Evolutionary conservation across 2,329 filamentous ascomycete species (phyloP).

Genomic region (Aspergillus alliaceus): DNA sequence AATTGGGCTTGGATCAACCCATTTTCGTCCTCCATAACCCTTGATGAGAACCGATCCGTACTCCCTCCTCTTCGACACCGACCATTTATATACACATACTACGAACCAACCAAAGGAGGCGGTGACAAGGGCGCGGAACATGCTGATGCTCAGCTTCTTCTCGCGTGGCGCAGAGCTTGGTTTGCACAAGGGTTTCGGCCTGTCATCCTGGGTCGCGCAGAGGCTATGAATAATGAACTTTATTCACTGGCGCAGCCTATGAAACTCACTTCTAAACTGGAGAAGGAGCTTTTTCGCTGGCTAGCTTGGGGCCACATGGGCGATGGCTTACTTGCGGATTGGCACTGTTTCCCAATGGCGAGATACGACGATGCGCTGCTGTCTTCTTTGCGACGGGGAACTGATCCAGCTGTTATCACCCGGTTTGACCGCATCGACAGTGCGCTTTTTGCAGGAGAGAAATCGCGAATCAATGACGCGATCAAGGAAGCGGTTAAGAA

Average conservation of each 20-base stretch:
- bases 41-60: conserved; percentile 80
- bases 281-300: conserved; percentile 77
- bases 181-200: conserved; percentile 92
- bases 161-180: conserved; percentile 91
- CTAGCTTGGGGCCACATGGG: conserved; percentile 92
- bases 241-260: conserved; percentile 67
- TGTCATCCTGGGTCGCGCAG: conserved; percentile 73
- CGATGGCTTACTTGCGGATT: conserved; percentile 75
- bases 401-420: conserved; percentile 68
- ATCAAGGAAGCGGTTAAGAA: conserved; percentile 62
- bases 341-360: conserved; percentile 82
- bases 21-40: conserved; percentile 76
- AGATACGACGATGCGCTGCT: conserved; percentile 71
- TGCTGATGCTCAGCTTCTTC: conserved; percentile 74
- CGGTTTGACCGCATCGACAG: conserved; percentile 71
- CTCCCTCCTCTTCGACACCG: conserved; percentile 73
- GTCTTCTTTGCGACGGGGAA: conserved; percentile 69
- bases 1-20: conserved; percentile 90
- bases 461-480: conserved; percentile 61
- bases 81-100: conserved; percentile 85
- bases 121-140: conserved; percentile 61
- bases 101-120: conserved; percentile 67
- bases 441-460: conserved; percentile 71
- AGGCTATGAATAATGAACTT: conserved; percentile 79
- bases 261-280: conserved; percentile 61